Evolutionary conservation across 2,329 filamentous ascomycete species (phyloP).

Genomic region (Epichloe typhina): DNA sequence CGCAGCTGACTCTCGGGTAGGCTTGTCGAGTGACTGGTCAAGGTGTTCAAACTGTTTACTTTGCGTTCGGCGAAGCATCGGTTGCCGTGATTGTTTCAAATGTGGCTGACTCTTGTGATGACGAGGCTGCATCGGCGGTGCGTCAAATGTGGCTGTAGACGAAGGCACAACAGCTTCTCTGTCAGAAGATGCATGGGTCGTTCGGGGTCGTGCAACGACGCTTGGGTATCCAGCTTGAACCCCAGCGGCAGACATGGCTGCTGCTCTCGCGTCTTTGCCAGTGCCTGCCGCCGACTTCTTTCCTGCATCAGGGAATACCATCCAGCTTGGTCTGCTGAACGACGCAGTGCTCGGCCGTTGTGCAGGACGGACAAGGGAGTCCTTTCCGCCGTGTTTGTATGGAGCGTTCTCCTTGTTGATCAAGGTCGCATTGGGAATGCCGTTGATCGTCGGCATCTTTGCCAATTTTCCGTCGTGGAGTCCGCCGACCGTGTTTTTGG

Average conservation of each 20-base stretch:
- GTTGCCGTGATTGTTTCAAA: constrained; percentile 29
- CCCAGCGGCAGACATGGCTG: constrained; percentile 3
- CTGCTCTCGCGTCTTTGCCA: constrained; percentile 4
- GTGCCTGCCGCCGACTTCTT: constrained; percentile 11
- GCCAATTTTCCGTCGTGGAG: constrained; percentile 22
- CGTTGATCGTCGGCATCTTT: constrained; percentile 17
- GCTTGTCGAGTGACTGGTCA: constrained; percentile 6
- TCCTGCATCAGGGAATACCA: constrained; percentile 4
- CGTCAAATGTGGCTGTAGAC: constrained; percentile 9
- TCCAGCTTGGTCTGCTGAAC: neutral
- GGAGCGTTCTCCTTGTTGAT: constrained; percentile 32
- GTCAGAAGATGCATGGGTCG: constrained; percentile 2
- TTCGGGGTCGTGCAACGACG: constrained; percentile 1
- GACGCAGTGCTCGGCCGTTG: constrained; percentile 12
- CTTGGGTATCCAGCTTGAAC: neutral
- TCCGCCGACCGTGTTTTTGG: constrained; percentile 21
- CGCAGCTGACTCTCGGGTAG: neutral
- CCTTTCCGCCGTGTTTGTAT: constrained; percentile 16
- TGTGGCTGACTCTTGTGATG: constrained; percentile 43
- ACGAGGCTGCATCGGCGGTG: constrained; percentile 24
- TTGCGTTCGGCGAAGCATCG: constrained; percentile 29
- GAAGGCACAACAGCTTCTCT: constrained; percentile 1
- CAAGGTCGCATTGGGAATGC: constrained; percentile 13
- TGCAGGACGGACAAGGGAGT: constrained; percentile 25
- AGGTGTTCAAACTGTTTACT: constrained; percentile 26